Evolutionary conservation across 495 filamentous ascomycete species (phyloP), one percentile per base, ranked within the genome.

Genomic region (Monascus purpureus): DNA sequence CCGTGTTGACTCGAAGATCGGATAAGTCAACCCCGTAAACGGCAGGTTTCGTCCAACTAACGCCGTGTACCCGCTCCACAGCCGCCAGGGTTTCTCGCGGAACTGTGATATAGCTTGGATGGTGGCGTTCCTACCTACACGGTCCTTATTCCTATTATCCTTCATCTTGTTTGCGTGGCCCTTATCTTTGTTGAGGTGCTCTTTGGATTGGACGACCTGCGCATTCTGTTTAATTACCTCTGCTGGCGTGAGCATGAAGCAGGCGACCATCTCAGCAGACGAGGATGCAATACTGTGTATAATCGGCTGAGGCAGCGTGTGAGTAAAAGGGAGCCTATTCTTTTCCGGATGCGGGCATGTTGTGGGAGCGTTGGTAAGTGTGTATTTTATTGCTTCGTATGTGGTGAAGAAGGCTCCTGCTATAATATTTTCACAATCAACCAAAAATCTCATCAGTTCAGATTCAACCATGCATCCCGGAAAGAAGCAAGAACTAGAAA

Each of bases 201-300:
- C 19, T 39, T 32, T 15, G 22, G 26, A 15, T 28, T 35, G 11
- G 5, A 66, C 35, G 45, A 92, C 77, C 52, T 95, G 87, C 2
- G 86, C 82, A 53, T 93, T 93, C 42, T 93, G 86, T 57, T 95
- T 95, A 23, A 93, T 63, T 6, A 93, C 82, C 50, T 95, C 86
- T 23, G 85, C 80, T 0, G 87, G 87, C 0, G 86, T 88, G 25
- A 93, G 68, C 31, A 95, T 79, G 17, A 77, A 57, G 47, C 87
- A 93, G 4, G 82, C 83, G 2, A 84, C 80, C 33, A 82, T 66
- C 48, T 93, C 86, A 1, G 72, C 86, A 15, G 67, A 51, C 4
- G 72, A 75, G 9, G 83, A 90, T 16, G 86, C 77, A 19, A 73
- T 46, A 25, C 74, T 65, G 43, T 92, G 75, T 32, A 80, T 64